Base-by-base conservation (phyloP, 176 grass and related monocot genomes). In the Oryza officinalis region DNA sequence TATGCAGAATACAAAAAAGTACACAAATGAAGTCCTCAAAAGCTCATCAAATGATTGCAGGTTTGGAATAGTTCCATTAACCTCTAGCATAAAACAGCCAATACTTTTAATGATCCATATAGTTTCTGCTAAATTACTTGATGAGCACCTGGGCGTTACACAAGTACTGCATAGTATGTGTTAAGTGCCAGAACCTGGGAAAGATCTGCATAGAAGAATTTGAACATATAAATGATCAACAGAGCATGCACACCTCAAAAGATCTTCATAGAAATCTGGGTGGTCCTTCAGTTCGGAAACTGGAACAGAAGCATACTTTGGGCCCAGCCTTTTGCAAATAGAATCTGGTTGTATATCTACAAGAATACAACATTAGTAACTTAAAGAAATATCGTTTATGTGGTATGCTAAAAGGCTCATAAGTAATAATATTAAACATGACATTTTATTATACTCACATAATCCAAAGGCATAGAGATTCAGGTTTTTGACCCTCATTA, bases 401-500 rank as follows among this genome's bases (percentile, higher is more conserved):
- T 41, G 78, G 15, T 43, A 83, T 8, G 27, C 49, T 82, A 74
- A 54, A 22, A 92, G 59, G 46, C 61, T 26, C 25, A 28, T 44
- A 83, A 76, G 20, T 31, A 80, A 73, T 37, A 81, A 30, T 5
- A 73, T 13, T 10, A 85, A 41, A 40, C 18, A 54, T 38, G 15
- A 57, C 3, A 85, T 57, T 22, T 63, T 67, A 71, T 26, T 45
- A 63, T 41, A 93, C 96, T 99, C 81, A 99, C 96, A 99, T 87
- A 99, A 78, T 59, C 96, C 96, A 84, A 99, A 99, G 79, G 96
- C 96, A 85, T 96, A 99, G 40, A 99, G 79, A 71, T 96, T 96
- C 40, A 99, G 45, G 70, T 85, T 77, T 82, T 96, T 99, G 4
- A 96, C 64, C 59, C 63, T 88, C 90, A 99, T 94, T 86, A 99